Conservation (phyloP, 1,139 yeast genomes). For the Pichia sp. region DNA sequence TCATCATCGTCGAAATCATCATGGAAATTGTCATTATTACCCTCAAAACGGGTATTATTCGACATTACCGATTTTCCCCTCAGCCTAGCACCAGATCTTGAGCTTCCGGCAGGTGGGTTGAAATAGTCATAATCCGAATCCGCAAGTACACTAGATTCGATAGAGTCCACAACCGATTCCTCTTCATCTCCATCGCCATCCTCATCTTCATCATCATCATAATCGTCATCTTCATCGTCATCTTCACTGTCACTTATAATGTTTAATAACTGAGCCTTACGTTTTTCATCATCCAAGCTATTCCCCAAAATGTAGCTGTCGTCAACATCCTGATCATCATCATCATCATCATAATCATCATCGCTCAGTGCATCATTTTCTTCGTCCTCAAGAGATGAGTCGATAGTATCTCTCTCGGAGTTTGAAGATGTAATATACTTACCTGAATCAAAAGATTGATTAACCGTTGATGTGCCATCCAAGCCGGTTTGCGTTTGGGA, state of each 20-base stretch:
- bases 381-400: slow-evolving; percentile 6
- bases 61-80: not conserved
- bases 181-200: slow-evolving; percentile 6
- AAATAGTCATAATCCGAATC: slow-evolving; percentile 15
- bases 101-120: slow-evolving; percentile 3
- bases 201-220: slow-evolving; percentile 3
- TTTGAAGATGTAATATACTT: slow-evolving; percentile 1
- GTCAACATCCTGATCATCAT: slow-evolving; percentile 3
- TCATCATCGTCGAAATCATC: slow-evolving; percentile 3
- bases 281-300: too few relatives aligned
- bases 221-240: slow-evolving; percentile 3
- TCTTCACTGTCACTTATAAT: slow-evolving; percentile 1
- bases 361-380: slow-evolving; percentile 1
- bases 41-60: slow-evolving; percentile 1
- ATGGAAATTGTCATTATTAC: not conserved
- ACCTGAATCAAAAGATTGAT: slow-evolving; percentile 1
- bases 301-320: too few relatives aligned
- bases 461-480: too few relatives aligned
- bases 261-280: too few relatives aligned
- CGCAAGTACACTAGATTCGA: slow-evolving; percentile 16
- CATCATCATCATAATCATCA: slow-evolving; percentile 3
- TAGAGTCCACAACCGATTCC: slow-evolving; percentile 13
- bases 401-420: slow-evolving; percentile 7
- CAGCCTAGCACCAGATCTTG: not conserved
- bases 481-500: too few relatives aligned